Base-by-base conservation (phyloP, 106 monocot species). In the Dendrobium chrysotoxum region DNA sequence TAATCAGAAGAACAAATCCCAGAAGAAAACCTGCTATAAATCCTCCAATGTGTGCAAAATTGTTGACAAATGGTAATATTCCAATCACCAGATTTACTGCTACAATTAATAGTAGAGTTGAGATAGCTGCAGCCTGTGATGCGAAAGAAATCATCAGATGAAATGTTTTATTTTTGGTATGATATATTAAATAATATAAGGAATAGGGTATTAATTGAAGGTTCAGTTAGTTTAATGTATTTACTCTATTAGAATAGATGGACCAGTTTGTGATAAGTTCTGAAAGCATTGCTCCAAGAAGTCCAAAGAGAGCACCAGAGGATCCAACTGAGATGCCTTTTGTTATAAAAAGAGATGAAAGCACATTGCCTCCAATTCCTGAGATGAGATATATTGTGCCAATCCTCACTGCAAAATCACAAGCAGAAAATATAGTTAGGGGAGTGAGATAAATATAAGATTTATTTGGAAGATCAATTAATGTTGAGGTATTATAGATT, bases 261-360 rank as follows among this genome's bases (percentile, higher is more conserved):
- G 86, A 83, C 90, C 90, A 90, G 78, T 90, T 93, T 81, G 88
- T 88, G 35, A 93, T 74, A 45, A 93, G 85, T 79, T 93, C 93
- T 57, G 93, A 88, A 26, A 93, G 78, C 93, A 93, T 90, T 21
- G 88, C 88, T 40, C 93, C 93, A 76, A 93, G 90, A 46, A 93
- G 90, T 28, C 93, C 93, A 76, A 90, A 90, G n/a, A 93, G 80
- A 40, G 93, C 90, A 85, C 90, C 93, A 15, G 93, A 90, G 15
- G 90, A 88, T 83, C 93, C 93, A 53, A 93, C 93, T 0, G 93
- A 90, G 30, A 90, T 84, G 78, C 72, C 82, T 53, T 88, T 90
- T 75, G 85, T 80, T 13, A 90, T 83, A 64, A 88, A 87, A 11
- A 90, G 85, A 31, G 86, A 79, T 75, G 93, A 88, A 40, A 93